Conservation (phyloP, 805 yeast genomes). For the Suhomyces sp. region DNA sequence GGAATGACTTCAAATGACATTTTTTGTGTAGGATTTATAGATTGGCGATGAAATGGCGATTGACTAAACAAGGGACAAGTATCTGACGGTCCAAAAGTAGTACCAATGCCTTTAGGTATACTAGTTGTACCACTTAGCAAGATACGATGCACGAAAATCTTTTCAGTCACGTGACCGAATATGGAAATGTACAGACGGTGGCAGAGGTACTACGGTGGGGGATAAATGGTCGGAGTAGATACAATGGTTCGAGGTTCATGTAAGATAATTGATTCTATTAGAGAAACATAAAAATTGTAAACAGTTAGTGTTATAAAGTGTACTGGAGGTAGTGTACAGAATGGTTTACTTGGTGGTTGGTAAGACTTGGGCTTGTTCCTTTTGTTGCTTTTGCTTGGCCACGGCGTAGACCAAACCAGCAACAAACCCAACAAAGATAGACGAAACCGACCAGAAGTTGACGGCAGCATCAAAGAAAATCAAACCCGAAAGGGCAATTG, state of each 20-base stretch:
- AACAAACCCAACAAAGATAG: conserved; percentile 88
- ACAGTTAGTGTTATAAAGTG: no score
- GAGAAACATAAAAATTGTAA: no score
- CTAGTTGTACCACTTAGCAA: background rate
- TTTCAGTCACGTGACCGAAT: background rate
- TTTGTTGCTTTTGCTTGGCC: conserved; percentile 88
- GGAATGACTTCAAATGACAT: conserved; percentile 48
- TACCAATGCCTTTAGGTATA: background rate
- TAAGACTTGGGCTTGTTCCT: conserved; percentile 21
- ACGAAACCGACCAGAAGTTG: conserved; percentile 86
- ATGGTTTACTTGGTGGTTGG: conserved; percentile 5
- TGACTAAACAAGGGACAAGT: no score
- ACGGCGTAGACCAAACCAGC: conserved; percentile 96
- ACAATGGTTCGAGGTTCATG: no score
- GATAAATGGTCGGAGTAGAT: no score
- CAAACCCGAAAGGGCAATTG: conserved; percentile 93
- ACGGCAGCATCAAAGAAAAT: conserved; percentile 93
- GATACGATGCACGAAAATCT: background rate
- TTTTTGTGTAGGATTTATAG: no score
- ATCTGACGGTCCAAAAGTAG: no score
- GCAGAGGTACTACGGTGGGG: no score
- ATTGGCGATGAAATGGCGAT: no score
- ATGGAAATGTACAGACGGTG: no score
- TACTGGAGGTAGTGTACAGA: no score
- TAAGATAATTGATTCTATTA: no score